phyloP scores from a whole-genome alignment of 2,329 filamentous ascomycete species.

The Ceratocystis cubensis region DNA sequence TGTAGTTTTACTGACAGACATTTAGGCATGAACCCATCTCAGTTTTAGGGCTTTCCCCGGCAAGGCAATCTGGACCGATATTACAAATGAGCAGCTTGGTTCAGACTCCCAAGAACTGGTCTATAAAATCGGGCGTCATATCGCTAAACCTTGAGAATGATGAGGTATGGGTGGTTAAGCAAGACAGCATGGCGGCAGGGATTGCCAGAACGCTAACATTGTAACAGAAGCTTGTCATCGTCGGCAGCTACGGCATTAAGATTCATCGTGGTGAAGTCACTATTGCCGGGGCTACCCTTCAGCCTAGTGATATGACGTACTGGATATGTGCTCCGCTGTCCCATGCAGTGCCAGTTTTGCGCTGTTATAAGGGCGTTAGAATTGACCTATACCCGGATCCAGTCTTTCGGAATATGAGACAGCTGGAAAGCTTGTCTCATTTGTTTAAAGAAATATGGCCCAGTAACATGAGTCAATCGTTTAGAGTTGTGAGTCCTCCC shows the following conservation, averaged over 20 bases:
- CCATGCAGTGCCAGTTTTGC: constrained; percentile 56
- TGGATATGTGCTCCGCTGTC: constrained; percentile 56
- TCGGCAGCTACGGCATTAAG: constrained; percentile 56
- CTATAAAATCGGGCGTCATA: constrained; percentile 27
- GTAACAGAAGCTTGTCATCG: constrained; percentile 43
- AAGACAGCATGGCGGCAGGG: not conserved
- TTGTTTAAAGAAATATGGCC: constrained; percentile 57
- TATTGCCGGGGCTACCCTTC: constrained; percentile 52
- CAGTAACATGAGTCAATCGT: constrained; percentile 32
- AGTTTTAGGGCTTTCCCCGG: not conserved
- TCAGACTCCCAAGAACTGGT: constrained; percentile 12
- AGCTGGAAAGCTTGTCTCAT: constrained; percentile 49
- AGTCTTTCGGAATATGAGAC: constrained; percentile 36
- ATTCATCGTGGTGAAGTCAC: constrained; percentile 50
- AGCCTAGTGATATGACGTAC: constrained; percentile 34
- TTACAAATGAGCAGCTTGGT: constrained; percentile 19
- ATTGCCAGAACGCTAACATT: not conserved
- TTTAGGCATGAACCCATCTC: constrained; percentile 1
- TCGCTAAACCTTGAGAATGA: constrained; percentile 36
- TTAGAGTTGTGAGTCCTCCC: constrained; percentile 36
- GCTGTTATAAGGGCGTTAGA: constrained; percentile 37
- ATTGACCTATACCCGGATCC: constrained; percentile 47
- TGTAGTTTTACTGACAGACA: not conserved
- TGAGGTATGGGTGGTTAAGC: constrained; percentile 32
- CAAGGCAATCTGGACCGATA: not conserved